phyloP scores from a whole-genome alignment of 192 early-diverging fungal species.

The Cetraspora pellucida region DNA sequence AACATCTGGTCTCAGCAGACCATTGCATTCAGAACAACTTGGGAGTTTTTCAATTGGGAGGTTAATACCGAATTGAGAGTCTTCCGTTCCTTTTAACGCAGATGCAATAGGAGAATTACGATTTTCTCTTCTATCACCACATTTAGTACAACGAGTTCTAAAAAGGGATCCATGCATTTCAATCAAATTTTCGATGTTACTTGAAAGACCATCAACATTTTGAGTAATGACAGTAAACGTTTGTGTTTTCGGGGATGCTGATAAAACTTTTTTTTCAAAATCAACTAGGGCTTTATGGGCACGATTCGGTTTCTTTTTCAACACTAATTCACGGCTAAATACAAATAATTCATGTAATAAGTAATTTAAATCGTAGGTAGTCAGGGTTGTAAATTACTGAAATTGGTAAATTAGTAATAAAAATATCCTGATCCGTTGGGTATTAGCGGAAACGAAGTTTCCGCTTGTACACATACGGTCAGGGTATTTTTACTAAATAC shows the following conservation, averaged over 20 bases:
- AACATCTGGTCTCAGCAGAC: slow-evolving; percentile 33
- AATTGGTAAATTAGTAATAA: no score
- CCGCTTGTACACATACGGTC: no score
- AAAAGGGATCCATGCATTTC: slow-evolving; percentile 35
- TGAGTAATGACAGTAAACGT: slow-evolving; percentile 36
- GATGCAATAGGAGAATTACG: slow-evolving; percentile 22
- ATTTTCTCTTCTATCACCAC: slow-evolving; percentile 26
- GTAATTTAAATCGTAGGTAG: no score
- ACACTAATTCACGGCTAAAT: slow-evolving; percentile 27
- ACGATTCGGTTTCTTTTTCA: slow-evolving; percentile 20
- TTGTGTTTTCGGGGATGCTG: not conserved
- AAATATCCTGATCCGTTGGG: no score
- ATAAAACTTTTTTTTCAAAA: slow-evolving; percentile 19
- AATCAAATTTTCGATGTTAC: slow-evolving; percentile 16
- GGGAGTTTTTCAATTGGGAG: slow-evolving; percentile 21
- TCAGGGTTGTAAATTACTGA: not conserved
- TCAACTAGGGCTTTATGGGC: slow-evolving; percentile 30
- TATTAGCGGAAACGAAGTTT: no score
- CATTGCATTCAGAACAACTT: slow-evolving; percentile 5
- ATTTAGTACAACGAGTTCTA: slow-evolving; percentile 32
- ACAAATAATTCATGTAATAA: no score
- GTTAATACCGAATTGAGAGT: not conserved
- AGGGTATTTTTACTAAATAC: no score
- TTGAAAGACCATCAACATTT: slow-evolving; percentile 31
- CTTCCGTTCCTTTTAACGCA: slow-evolving; percentile 22